Conservation (phyloP, 495 filamentous ascomycete genomes). For the Penicillium taxi region DNA sequence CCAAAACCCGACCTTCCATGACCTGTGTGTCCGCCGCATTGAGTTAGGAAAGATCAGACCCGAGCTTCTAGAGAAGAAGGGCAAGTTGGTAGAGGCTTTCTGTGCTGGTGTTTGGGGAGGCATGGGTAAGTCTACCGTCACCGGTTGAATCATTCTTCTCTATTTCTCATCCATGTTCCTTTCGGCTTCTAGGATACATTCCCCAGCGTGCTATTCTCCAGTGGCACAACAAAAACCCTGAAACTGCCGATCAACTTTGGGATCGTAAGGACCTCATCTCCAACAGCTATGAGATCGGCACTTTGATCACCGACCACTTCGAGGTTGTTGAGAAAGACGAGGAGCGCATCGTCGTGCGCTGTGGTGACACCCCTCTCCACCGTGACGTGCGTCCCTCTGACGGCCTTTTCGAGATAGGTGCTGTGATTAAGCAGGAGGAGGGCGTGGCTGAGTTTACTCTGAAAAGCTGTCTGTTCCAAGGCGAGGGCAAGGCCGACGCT, state of each 20-base stretch:
- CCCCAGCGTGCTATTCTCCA: constrained; percentile 54
- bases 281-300: constrained; percentile 53
- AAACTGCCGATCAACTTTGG: constrained; percentile 61
- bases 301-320: constrained; percentile 67
- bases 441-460: constrained; percentile 56
- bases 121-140: constrained; percentile 40
- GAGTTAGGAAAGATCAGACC: constrained; percentile 57
- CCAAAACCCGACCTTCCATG: constrained; percentile 52
- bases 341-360: constrained; percentile 53
- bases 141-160: background rate
- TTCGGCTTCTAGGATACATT: constrained; percentile 48
- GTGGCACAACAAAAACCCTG: constrained; percentile 52
- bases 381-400: constrained; percentile 51
- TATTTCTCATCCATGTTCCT: background rate
- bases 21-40: constrained; percentile 54
- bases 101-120: constrained; percentile 61
- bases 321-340: constrained; percentile 62
- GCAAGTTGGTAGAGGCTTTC: constrained; percentile 53
- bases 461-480: constrained; percentile 60
- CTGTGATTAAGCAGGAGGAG: constrained; percentile 50
- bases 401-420: constrained; percentile 63
- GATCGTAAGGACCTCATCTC: constrained; percentile 42
- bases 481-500: constrained; percentile 37
- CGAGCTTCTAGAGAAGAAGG: constrained; percentile 52
- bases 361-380: constrained; percentile 57